Evolutionary conservation across 2,329 filamentous ascomycete genomes (phyloP).

Genomic region (Chalaropsis ovoidea): DNA sequence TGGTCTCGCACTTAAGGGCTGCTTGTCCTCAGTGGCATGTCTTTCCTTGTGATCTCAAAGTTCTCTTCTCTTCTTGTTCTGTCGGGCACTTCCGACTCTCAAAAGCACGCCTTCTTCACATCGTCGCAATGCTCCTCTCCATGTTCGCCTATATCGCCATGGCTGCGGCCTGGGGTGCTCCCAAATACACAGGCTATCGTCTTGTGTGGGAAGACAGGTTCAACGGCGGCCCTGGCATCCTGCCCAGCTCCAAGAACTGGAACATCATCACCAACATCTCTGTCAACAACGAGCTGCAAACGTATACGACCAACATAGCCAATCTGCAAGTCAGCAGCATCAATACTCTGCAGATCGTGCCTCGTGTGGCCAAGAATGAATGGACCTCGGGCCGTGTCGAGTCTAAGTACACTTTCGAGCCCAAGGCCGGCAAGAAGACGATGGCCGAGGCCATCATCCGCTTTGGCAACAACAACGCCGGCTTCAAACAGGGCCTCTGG

Average conservation of each 20-base stretch:
- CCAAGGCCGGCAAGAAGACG: slow-evolving; percentile 38
- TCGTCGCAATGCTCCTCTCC: slow-evolving; percentile 21
- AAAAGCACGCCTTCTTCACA: background rate
- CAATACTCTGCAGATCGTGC: slow-evolving; percentile 43
- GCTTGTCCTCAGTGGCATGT: background rate
- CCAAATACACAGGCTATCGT: slow-evolving; percentile 35
- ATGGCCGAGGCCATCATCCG: slow-evolving; percentile 40
- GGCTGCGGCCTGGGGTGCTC: slow-evolving; percentile 34
- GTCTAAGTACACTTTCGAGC: slow-evolving; percentile 40
- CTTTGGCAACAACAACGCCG: slow-evolving; percentile 36
- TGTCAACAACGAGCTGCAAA: slow-evolving; percentile 45
- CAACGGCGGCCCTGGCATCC: slow-evolving; percentile 32
- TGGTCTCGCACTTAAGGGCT: background rate
- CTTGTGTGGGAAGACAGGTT: slow-evolving; percentile 40
- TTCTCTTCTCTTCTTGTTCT: no score
- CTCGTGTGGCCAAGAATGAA: slow-evolving; percentile 34
- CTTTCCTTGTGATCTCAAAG: no score
- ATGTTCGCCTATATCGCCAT: slow-evolving; percentile 29
- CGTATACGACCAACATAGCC: slow-evolving; percentile 38
- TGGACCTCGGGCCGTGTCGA: slow-evolving; percentile 51
- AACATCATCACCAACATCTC: slow-evolving; percentile 36
- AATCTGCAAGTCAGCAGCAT: slow-evolving; percentile 45
- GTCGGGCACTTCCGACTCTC: background rate
- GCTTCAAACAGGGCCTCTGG: slow-evolving; percentile 46
- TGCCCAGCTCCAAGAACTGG: slow-evolving; percentile 36